Base-by-base conservation (phyloP, 108 stramenopile genomes). In the Conticribra weissflogii region DNA sequence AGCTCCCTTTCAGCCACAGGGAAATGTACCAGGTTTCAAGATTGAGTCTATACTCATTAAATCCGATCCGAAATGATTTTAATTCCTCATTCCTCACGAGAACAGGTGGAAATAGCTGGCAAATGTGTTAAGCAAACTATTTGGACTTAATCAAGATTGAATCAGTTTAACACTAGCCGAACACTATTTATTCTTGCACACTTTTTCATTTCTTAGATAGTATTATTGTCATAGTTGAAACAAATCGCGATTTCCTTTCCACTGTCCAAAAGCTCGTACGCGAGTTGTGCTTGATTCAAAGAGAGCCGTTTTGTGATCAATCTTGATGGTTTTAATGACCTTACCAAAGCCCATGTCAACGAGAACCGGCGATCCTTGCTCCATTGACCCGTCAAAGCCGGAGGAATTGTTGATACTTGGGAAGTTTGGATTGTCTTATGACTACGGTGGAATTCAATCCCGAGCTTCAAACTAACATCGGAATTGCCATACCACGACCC, bases 401-500 rank as follows among this genome's bases (percentile, higher is more conserved):
- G 68, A 12, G 92, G 85, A 27, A 93, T 85, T 33, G 71, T 81
- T 54, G 92, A 90, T 45, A 94, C 96, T 78, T 97, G 96, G 17
- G 95, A 96, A 28, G 93, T 85, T 36, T 79, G 59, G 21, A 97
- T 76, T 4, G 80, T 88, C 51, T 95, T 93, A 55, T 96, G 88
- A 66, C 93, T 95, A 9, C 96, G 84, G 74, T 97, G 96, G 73
- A 97, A 97, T 45, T 92, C 89, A 46, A 96, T 90, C 8, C 96
- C 96, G 5, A 97, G 79, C 60, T 90, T 90, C 45, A 97, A 84
- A 32, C 53, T 53, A 2, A 94, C 91, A 28, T 83, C 73, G 18
- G 77, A 52, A 60, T 81, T 88, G 23, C 95, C 94, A 71, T 97
- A 97, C 93, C 94, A 96, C 0, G 91, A 92, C 1, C 91, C 96